Conservation (phyloP, 148 eudicot genomes). For the Silene latifolia region DNA sequence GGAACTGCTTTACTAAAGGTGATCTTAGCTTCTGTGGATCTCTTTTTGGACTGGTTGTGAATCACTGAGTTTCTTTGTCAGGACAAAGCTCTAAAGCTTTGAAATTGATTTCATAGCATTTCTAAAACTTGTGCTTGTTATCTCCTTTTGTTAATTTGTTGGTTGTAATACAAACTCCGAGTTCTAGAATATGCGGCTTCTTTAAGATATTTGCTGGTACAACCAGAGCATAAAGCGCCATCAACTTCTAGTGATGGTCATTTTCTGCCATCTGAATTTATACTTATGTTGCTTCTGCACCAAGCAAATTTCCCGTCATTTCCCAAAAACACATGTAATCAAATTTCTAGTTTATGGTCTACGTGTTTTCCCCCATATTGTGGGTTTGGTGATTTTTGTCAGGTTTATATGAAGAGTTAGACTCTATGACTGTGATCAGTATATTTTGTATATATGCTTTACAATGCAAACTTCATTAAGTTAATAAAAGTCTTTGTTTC, state of each 20-base stretch:
- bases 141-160: background rate
- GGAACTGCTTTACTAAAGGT: conserved; percentile 74
- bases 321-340: too few relatives aligned
- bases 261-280: background rate
- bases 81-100: background rate
- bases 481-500: too few relatives aligned
- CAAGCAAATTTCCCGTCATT: background rate
- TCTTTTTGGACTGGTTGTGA: background rate
- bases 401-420: too few relatives aligned
- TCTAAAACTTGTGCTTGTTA: background rate
- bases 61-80: conserved; percentile 2
- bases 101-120: background rate
- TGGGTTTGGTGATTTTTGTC: too few relatives aligned
- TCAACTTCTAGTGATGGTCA: background rate
- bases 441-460: too few relatives aligned
- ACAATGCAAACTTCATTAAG: too few relatives aligned
- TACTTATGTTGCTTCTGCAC: background rate
- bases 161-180: background rate
- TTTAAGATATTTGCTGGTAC: background rate
- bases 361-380: too few relatives aligned
- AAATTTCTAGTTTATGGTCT: too few relatives aligned
- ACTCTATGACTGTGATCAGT: too few relatives aligned
- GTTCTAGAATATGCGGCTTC: background rate
- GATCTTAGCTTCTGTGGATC: conserved; percentile 3
- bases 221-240: background rate